Base-by-base conservation (phyloP, 164 flowering plant genomes). In the Tinospora cordifolia region DNA sequence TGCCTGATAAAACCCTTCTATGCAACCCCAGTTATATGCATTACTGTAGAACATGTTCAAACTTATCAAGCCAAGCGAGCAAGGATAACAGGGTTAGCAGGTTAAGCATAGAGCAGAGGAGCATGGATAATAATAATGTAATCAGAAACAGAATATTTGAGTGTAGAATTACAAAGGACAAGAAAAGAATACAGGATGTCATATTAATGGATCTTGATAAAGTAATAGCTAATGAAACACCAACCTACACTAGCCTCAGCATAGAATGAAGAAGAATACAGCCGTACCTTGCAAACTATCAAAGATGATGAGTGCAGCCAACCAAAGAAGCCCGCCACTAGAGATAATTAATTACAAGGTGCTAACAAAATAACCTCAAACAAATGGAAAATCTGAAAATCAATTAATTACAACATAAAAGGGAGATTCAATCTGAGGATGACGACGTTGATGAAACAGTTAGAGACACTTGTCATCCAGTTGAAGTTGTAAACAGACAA, bases 331-430 rank as follows among this genome's bases (percentile, higher is more conserved):
- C n/a, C 39, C 65, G 2, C 30, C 15, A 12, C 24, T 44, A 24
- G 12, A 0, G 34, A 66, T 21, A 41, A 66, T 25, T 66, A 66
- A 66, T 66, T 66, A 66, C 69, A 49, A n/a, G 26, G 69, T 40
- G 21, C 69, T 67, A 15, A 26, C 19, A 47, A 47, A 27, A 25
- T 15, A n/a, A 57, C 34, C 36, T 25, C 38, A 47, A 8, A 26
- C n/a, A 47, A 67, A 49, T 13, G 21, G 3, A 6, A 25, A 67
- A 10, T 15, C 9, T 17, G 19, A 47, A 47, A 67, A 47, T 47
- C 40, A 27, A 67, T 15, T 47, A 46, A 67, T 27, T 26, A 15
- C 59, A 67, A 7, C 27, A 49, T 8, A 6, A 13, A 47, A 47
- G 41, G 21, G 2, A 19, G 22, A 9, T n/a, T 25, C 13, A 19